Evolutionary conservation across 345 rosid species (phyloP).

Genomic region (Laguncularia racemosa): DNA sequence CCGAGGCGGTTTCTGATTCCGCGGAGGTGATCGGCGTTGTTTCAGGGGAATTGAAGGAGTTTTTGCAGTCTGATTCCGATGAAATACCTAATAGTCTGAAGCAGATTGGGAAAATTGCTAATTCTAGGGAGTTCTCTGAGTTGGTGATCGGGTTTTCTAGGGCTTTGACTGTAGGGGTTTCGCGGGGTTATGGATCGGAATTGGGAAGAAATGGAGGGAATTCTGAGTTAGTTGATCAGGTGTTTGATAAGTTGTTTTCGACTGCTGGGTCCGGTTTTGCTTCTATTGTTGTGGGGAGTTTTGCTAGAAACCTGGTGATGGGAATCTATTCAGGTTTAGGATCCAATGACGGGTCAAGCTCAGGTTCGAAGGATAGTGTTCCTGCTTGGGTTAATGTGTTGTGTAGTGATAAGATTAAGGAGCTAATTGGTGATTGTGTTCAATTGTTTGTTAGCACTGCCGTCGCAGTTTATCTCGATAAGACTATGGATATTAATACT

Average conservation of each 20-base stretch:
- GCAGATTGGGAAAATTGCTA: constrained; percentile 55
- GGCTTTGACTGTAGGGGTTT: constrained; percentile 46
- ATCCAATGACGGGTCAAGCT: background rate
- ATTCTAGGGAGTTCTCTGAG: constrained; percentile 48
- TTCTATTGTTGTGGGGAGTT: constrained; percentile 72
- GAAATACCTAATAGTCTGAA: constrained; percentile 62
- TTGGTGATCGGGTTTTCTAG: constrained; percentile 35
- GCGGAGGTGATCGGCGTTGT: constrained; percentile 42
- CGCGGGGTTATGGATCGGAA: constrained; percentile 30
- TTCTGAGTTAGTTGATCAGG: constrained; percentile 41
- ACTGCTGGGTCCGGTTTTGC: constrained; percentile 67
- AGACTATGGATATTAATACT: constrained; percentile 52
- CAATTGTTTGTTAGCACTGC: constrained; percentile 68
- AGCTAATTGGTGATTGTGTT: constrained; percentile 60
- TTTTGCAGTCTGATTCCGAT: constrained; percentile 57
- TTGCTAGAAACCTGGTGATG: constrained; percentile 65
- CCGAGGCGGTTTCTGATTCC: constrained; percentile 54
- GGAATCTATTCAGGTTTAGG: constrained; percentile 23
- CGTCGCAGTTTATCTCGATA: constrained; percentile 78
- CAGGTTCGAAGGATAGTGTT: constrained; percentile 2
- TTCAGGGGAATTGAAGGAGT: constrained; percentile 43
- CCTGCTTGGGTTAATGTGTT: constrained; percentile 36
- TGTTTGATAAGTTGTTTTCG: constrained; percentile 54
- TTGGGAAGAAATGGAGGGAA: constrained; percentile 10
- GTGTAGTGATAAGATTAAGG: constrained; percentile 35